Evolutionary conservation across 257 asterid species (phyloP).

Genomic region (Solanum stenotomum): DNA sequence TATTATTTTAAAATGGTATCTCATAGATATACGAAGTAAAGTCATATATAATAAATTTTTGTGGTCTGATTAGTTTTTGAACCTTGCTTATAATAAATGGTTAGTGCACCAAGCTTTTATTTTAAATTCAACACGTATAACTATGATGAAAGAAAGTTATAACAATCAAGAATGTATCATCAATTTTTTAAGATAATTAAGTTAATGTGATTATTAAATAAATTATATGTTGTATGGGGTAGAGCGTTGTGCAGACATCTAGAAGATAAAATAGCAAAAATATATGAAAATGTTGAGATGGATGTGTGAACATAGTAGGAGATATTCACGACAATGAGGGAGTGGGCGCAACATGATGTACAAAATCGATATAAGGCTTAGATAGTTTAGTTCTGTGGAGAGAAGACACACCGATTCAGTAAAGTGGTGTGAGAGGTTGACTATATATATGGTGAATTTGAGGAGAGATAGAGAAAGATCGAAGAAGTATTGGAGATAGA

Average conservation of each 20-base stretch:
- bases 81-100: not conserved
- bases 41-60: not conserved
- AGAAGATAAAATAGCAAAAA: not conserved
- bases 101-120: not conserved
- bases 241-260: not conserved
- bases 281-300: not conserved
- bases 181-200: too few relatives aligned
- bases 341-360: not conserved
- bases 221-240: not conserved
- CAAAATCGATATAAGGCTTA: not conserved
- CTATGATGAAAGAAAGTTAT: not conserved
- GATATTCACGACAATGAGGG: not conserved
- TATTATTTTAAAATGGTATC: not conserved
- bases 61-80: not conserved
- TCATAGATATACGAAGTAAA: not conserved
- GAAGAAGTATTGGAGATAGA: not conserved
- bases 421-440: not conserved
- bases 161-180: too few relatives aligned
- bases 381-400: not conserved
- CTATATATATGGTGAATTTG: not conserved
- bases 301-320: not conserved
- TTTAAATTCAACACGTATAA: not conserved
- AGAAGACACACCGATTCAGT: not conserved
- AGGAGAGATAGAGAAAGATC: not conserved
- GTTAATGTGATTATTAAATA: not conserved